Evolutionary conservation across 2,329 filamentous ascomycete genomes (phyloP).

Genomic region (Zarea fungicola): DNA sequence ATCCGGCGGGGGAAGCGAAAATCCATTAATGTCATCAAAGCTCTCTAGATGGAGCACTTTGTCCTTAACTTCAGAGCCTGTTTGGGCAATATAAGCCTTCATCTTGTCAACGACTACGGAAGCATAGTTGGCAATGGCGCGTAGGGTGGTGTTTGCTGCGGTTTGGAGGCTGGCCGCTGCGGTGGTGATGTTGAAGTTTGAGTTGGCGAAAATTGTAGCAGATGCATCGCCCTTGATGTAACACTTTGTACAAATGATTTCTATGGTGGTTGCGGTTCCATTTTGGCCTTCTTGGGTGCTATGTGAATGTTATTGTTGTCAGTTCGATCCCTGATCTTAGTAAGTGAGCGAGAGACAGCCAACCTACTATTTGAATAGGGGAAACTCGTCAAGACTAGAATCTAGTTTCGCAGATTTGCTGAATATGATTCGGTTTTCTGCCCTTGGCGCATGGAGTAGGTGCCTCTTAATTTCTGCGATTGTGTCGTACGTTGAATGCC

Average conservation of each 20-base stretch:
- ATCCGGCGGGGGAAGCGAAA: conserved; percentile 30
- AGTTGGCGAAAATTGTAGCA: conserved; percentile 36
- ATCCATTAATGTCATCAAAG: conserved; percentile 24
- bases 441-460: not conserved
- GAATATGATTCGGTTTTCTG: not conserved
- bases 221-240: conserved; percentile 44
- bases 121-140: conserved; percentile 2
- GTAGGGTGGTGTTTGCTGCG: not conserved
- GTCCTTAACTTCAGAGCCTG: not conserved
- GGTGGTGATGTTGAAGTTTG: conserved; percentile 34
- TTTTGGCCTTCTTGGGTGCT: not conserved
- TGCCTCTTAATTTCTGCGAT: not conserved
- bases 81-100: conserved; percentile 21
- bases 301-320: not conserved
- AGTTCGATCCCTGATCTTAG: not conserved
- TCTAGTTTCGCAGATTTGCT: not conserved
- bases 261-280: conserved; percentile 21
- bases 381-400: not conserved
- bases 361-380: conserved; percentile 2
- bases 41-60: conserved; percentile 7
- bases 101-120: conserved; percentile 26
- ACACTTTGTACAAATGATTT: conserved; percentile 43
- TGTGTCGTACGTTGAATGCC: not conserved
- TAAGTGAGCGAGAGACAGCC: not conserved
- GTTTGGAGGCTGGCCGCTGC: conserved; percentile 23